phyloP scores from a whole-genome alignment of 371 early-diverging fungal species.

The Mortierella sp. region DNA sequence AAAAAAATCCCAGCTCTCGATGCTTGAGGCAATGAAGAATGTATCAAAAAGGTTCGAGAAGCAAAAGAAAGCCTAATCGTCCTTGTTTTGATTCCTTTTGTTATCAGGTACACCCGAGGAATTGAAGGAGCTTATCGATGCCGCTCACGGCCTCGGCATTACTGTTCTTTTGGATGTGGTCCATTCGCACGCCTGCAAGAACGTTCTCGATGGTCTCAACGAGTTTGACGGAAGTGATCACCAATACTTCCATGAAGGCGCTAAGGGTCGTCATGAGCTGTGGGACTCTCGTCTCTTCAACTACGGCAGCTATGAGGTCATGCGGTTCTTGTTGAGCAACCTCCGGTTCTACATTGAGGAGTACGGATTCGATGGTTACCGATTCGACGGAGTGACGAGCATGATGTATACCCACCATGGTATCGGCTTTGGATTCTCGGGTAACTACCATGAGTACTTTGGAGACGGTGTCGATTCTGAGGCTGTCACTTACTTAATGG shows the following conservation, averaged over 20 bases:
- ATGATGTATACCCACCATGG: conserved; percentile 98
- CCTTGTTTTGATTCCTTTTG: neutral
- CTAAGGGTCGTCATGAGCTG: conserved; percentile 89
- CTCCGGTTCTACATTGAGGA: conserved; percentile 93
- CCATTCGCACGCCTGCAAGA: conserved; percentile 97
- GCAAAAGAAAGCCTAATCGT: neutral
- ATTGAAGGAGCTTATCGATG: conserved; percentile 89
- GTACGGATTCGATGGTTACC: conserved; percentile 95
- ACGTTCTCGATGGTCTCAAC: conserved; percentile 95
- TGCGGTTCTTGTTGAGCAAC: conserved; percentile 96
- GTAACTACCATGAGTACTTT: conserved; percentile 96
- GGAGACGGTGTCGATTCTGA: conserved; percentile 87
- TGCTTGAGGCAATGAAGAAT: neutral
- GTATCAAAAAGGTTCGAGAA: neutral
- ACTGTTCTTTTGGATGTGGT: conserved; percentile 94
- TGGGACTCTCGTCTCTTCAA: conserved; percentile 98
- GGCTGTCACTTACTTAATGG: conserved; percentile 89
- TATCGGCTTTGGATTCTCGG: conserved; percentile 93
- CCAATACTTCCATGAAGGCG: conserved; percentile 95
- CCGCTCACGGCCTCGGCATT: conserved; percentile 92
- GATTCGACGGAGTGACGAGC: conserved; percentile 98
- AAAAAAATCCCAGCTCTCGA: neutral
- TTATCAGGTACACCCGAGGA: conserved; percentile 84
- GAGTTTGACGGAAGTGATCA: conserved; percentile 96
- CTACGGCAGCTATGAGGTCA: conserved; percentile 90